phyloP scores from a whole-genome alignment of 108 stramenopile genomes.

The Craspedostauros australis region DNA sequence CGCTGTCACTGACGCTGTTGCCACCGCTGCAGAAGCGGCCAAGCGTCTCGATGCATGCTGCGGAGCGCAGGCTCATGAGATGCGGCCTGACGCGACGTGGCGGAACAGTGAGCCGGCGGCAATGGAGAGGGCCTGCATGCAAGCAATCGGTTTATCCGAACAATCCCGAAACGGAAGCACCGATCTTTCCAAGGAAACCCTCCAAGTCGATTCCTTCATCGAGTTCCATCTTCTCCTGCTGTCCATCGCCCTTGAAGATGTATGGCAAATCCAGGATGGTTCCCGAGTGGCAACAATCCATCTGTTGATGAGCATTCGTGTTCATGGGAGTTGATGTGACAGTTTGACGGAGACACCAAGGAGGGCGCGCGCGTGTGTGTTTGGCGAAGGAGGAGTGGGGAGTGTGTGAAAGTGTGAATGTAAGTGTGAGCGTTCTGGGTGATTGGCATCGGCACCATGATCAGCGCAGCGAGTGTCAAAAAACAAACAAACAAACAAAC shows the following conservation, averaged over 20 bases:
- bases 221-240: constrained; percentile 28
- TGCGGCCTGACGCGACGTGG: no score
- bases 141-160: no score
- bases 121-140: no score
- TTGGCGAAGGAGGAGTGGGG: neutral
- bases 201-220: constrained; percentile 39
- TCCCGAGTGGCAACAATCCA: constrained; percentile 87
- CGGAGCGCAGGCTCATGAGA: no score
- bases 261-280: constrained; percentile 83
- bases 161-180: no score
- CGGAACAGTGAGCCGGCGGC: no score
- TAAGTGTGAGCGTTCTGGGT: neutral
- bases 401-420: neutral
- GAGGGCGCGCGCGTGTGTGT: neutral
- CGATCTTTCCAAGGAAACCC: neutral
- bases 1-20: no score
- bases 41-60: no score
- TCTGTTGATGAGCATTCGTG: constrained; percentile 43
- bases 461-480: neutral
- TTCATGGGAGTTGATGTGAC: no score
- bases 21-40: no score
- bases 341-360: neutral
- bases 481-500: neutral
- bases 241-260: constrained; percentile 47
- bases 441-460: neutral